These are phyloP conservation scores for Suhomyces guaymorum DNA, from an alignment of 1,139 yeast species.

Conservation along the genomic window DNA sequence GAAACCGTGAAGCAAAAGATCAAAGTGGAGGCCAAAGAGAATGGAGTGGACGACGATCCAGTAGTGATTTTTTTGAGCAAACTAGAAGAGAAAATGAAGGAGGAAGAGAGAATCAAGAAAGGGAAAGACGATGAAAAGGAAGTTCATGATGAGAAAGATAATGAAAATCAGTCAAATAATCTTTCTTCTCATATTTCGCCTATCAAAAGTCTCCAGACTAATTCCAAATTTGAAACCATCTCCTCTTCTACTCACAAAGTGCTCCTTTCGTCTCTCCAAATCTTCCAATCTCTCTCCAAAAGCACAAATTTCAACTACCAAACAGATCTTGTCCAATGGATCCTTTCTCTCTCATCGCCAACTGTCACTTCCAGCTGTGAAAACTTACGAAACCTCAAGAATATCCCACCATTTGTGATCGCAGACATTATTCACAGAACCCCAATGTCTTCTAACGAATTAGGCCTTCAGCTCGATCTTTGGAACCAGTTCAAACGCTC, in stretches of 20 bases:
- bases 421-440: conserved; percentile 39
- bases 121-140: no score
- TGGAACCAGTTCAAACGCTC: conserved; percentile 29
- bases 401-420: conserved; percentile 41
- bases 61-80: no score
- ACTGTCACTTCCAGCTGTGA: conserved; percentile 32
- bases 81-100: no score
- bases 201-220: no score
- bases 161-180: neutral
- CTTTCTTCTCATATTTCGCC: no score
- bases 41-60: no score
- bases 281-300: conserved; percentile 7
- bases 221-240: no score
- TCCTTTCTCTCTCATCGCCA: conserved; percentile 28
- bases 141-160: no score
- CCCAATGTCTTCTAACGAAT: conserved; percentile 35
- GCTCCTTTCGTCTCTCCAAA: conserved; percentile 5
- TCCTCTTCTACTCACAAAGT: no score
- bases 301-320: no score
- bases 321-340: conserved; percentile 31
- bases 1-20: neutral
- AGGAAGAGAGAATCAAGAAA: no score
- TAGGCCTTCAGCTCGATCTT: conserved; percentile 37
- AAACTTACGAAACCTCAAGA: conserved; percentile 24
- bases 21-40: no score